Conservation (phyloP, 1,284 basidiomycete species). For the Heterobasidion annosum region DNA sequence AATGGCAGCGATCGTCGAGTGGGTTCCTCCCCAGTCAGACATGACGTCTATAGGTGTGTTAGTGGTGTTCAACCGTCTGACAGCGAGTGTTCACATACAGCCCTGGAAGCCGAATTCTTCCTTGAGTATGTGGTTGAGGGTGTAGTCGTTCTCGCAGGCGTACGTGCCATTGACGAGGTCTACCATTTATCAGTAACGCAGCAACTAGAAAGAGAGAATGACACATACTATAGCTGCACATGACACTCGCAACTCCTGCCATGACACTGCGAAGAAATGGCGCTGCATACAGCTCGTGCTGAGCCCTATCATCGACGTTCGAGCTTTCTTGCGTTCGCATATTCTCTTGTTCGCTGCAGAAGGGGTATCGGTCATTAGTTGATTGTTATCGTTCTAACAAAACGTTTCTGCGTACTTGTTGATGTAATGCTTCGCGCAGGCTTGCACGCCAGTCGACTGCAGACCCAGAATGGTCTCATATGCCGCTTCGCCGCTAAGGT, state of each 20-base stretch:
- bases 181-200: background rate
- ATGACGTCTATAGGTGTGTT: conserved; percentile 27
- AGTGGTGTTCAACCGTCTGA: background rate
- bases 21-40: conserved; percentile 62
- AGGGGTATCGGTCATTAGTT: background rate
- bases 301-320: conserved; percentile 70
- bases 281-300: conserved; percentile 67
- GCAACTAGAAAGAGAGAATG: background rate
- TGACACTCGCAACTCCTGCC: conserved; percentile 68
- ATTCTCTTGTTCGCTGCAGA: conserved; percentile 58
- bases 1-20: conserved; percentile 48
- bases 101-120: conserved; percentile 76
- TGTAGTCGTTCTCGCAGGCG: conserved; percentile 71
- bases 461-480: conserved; percentile 71
- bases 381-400: background rate
- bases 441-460: conserved; percentile 66
- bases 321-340: conserved; percentile 44
- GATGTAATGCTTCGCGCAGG: conserved; percentile 72
- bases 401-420: conserved; percentile 43
- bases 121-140: conserved; percentile 75
- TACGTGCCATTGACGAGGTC: conserved; percentile 64
- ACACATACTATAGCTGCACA: conserved; percentile 59
- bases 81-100: conserved; percentile 15
- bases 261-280: conserved; percentile 71
- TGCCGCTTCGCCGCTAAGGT: conserved; percentile 61